Evolutionary conservation across 768 basidiomycete genomes (phyloP).

Genomic region (Hygrocybe coccinea): DNA sequence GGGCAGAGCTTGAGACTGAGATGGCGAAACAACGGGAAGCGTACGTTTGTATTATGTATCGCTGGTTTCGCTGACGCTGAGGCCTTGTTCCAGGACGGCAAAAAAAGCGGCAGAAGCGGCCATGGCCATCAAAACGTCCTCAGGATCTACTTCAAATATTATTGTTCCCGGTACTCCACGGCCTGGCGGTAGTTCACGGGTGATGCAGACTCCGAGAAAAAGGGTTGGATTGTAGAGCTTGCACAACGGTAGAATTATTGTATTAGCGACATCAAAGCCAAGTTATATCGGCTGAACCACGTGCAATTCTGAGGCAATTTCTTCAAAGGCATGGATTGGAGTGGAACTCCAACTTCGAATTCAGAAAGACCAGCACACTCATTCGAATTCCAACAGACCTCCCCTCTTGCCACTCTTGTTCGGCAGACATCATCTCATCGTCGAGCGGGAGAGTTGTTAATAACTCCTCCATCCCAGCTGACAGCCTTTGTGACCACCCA

Average conservation of each 20-base stretch:
- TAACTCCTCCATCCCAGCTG: slow-evolving; percentile 2
- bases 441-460: slow-evolving; percentile 22
- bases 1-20: slow-evolving; percentile 86
- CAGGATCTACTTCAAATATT: slow-evolving; percentile 53
- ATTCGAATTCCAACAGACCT: slow-evolving; percentile 36
- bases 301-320: no score
- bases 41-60: slow-evolving; percentile 36
- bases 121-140: slow-evolving; percentile 48
- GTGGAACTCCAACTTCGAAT: not conserved
- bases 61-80: slow-evolving; percentile 8
- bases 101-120: slow-evolving; percentile 60
- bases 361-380: no score
- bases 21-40: slow-evolving; percentile 81
- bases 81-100: slow-evolving; percentile 44
- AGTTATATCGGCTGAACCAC: no score
- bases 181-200: slow-evolving; percentile 59
- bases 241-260: no score
- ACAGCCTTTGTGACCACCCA: slow-evolving; percentile 8
- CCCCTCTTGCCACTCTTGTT: slow-evolving; percentile 57
- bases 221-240: slow-evolving; percentile 58
- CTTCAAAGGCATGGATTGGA: no score
- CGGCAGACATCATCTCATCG: slow-evolving; percentile 41
- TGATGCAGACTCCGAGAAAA: slow-evolving; percentile 72
- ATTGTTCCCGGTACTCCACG: slow-evolving; percentile 79
- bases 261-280: no score